Percentiles rank a stretch among this genome's conserved stretches.
These are phyloP conservation scores for Eucalyptus virginea DNA, from an alignment of 345 rosid genomes.

Conservation along the genomic window DNA sequence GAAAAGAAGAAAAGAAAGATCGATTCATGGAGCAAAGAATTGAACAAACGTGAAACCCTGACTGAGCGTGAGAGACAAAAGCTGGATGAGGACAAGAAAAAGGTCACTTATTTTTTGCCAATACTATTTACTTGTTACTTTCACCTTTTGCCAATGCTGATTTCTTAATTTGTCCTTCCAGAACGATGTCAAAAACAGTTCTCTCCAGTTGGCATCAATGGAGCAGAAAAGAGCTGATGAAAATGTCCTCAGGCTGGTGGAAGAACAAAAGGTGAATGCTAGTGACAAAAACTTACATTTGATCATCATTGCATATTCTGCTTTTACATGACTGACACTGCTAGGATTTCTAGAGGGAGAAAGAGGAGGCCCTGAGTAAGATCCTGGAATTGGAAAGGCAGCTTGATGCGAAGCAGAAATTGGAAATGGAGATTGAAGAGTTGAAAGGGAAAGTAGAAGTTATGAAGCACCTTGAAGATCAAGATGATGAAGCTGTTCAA, in stretches of 20 bases:
- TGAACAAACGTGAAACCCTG: constrained; percentile 68
- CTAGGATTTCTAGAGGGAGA: constrained; percentile 48
- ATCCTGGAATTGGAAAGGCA: constrained; percentile 59
- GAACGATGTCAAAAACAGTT: constrained; percentile 45
- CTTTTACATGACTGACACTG: not conserved
- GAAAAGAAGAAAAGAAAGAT: constrained; percentile 45
- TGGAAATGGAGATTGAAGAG: constrained; percentile 84
- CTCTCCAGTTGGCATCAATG: constrained; percentile 69
- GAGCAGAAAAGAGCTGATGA: constrained; percentile 74
- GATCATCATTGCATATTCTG: not conserved
- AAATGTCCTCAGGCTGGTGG: constrained; percentile 57
- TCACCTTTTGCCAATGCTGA: not conserved
- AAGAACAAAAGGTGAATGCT: constrained; percentile 60
- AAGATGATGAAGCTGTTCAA: constrained; percentile 58
- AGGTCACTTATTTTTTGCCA: constrained; percentile 13
- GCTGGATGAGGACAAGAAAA: constrained; percentile 80
- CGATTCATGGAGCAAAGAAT: constrained; percentile 43
- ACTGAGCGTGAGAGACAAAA: constrained; percentile 79
- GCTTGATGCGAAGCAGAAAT: constrained; percentile 60
- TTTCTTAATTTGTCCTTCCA: constrained; percentile 8
- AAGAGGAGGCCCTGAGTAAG: constrained; percentile 48
- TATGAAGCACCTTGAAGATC: constrained; percentile 70
- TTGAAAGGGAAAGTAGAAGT: constrained; percentile 72
- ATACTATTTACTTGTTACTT: not conserved
- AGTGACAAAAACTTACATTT: not conserved